phyloP scores from a whole-genome alignment of 352 stramenopile species.

The Phytophthora ohioensis region DNA sequence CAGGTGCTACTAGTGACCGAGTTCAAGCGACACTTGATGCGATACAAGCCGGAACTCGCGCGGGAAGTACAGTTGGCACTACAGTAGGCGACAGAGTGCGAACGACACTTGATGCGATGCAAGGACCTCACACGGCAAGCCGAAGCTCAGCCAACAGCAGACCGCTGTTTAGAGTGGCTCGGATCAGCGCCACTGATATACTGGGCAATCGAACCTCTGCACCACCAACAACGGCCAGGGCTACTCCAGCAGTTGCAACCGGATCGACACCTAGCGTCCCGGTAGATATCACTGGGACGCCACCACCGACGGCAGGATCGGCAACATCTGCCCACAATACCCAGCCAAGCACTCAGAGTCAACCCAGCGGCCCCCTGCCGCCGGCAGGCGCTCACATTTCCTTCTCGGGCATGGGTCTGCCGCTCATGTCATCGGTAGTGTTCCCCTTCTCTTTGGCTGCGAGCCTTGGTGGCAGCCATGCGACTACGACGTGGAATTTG shows the following conservation, averaged over 20 bases:
- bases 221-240: background rate
- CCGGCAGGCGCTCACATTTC: slow-evolving; percentile 36
- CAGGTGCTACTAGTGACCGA: slow-evolving; percentile 6
- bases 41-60: slow-evolving; percentile 1
- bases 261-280: slow-evolving; percentile 31
- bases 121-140: slow-evolving; percentile 16
- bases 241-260: background rate
- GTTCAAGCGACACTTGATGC: slow-evolving; percentile 14
- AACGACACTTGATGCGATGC: slow-evolving; percentile 18
- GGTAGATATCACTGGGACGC: slow-evolving; percentile 25
- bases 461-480: slow-evolving; percentile 47
- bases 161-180: slow-evolving; percentile 33
- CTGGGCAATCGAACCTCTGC: slow-evolving; percentile 2
- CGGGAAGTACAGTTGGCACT: background rate
- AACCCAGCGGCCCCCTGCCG: slow-evolving; percentile 5
- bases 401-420: slow-evolving; percentile 46
- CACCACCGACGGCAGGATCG: background rate
- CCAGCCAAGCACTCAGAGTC: slow-evolving; percentile 4
- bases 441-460: slow-evolving; percentile 61
- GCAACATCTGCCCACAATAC: slow-evolving; percentile 9
- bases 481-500: slow-evolving; percentile 68
- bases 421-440: slow-evolving; percentile 58
- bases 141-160: slow-evolving; percentile 15
- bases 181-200: slow-evolving; percentile 27
- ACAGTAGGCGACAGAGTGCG: slow-evolving; percentile 11